Base-by-base conservation (phyloP, 176 grass and related monocot species). In the Aegilops umbellulata region DNA sequence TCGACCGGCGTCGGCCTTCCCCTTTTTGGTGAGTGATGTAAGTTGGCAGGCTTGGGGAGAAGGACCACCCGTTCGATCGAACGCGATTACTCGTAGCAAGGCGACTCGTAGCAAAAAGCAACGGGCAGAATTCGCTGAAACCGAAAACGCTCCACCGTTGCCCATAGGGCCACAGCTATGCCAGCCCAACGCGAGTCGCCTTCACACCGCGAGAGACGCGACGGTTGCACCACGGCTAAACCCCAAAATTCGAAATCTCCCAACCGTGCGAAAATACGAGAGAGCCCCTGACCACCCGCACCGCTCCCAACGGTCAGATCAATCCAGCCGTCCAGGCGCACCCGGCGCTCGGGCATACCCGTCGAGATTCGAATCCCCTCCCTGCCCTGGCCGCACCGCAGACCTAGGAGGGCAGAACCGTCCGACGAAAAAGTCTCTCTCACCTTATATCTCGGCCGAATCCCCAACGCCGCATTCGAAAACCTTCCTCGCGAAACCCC, bases 391-490 rank as follows among this genome's bases (percentile, higher is more conserved):
- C 36, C 36, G 16, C 17, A 8, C 82, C 19, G 71, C 26, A 17
- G 49, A 17, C 49, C 49, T 1, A 2, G 36, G 44, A 73, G 90
- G 84, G 72, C 15, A 86, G 57, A 42, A 82, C 60, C 82, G 82
- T 80, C 85, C 74, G 46, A 17, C 47, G 12, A 16, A 2, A 19
- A 72, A 27, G 14, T 47, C 42, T 44, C 11, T 60, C 71, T 24
- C n/a, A 82, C 80, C 44, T 39, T 86, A 72, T 85, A 80, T 65
- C 31, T 65, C 55, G 39, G 13, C 27, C 44, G 36, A 20, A 53
- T 30, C 34, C 29, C 58, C 64, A 6, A 13, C 75, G 67, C 32
- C 83, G 75, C 82, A 44, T 91, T 87, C 68, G 85, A 90, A 87
- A 86, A 66, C 3, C 34, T 39, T 22, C 34, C 74, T 82, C 65